Conservation (phyloP, 2,329 filamentous ascomycete genomes). For the Fusarium marasasianum region DNA sequence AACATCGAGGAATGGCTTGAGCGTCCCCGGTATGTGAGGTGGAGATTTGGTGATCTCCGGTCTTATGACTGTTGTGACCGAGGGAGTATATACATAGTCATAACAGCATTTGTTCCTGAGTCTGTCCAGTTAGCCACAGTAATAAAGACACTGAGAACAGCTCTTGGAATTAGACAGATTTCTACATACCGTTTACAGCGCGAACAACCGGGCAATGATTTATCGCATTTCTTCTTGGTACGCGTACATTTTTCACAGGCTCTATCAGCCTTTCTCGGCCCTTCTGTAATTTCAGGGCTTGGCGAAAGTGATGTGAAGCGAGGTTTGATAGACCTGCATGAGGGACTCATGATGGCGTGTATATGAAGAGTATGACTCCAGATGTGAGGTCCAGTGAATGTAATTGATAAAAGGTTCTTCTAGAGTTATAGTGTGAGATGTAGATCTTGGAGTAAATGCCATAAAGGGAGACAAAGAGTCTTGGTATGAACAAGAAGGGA, state of each 20-base stretch:
- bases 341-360: conserved; percentile 4
- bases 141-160: too few relatives aligned
- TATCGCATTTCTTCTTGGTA: conserved; percentile 51
- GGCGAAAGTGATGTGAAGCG: conserved; percentile 34
- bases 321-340: conserved; percentile 23
- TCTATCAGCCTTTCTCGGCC: conserved; percentile 43
- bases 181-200: conserved; percentile 46
- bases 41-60: conserved; percentile 26
- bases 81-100: conserved; percentile 48
- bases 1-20: conserved; percentile 47
- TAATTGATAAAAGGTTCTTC: background rate
- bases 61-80: conserved; percentile 43
- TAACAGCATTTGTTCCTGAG: conserved; percentile 46
- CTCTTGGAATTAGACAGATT: too few relatives aligned
- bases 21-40: conserved; percentile 30
- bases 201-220: conserved; percentile 46
- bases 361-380: background rate
- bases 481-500: background rate
- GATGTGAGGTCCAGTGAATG: background rate
- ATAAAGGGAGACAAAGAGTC: background rate
- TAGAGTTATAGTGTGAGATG: background rate
- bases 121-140: conserved; percentile 21
- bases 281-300: conserved; percentile 37
- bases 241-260: conserved; percentile 50
- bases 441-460: background rate